These are phyloP conservation scores for Clathrus columnatus DNA, from an alignment of 768 basidiomycete species.

Conservation along the genomic window DNA sequence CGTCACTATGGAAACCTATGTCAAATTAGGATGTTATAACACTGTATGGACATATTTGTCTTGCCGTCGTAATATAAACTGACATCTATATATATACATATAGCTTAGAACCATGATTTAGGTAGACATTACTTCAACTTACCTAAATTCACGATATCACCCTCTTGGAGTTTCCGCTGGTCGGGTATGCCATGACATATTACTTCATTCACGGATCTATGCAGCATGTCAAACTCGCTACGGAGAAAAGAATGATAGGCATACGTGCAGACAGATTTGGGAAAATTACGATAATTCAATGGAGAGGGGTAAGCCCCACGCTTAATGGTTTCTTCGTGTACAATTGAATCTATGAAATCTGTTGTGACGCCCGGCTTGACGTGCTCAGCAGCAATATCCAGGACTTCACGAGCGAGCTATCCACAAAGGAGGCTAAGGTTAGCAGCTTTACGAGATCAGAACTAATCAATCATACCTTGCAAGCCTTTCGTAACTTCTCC, in stretches of 20 bases:
- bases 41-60: neutral
- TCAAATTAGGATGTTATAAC: neutral
- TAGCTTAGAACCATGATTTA: neutral
- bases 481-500: slow-evolving; percentile 81
- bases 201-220: slow-evolving; percentile 84
- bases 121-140: slow-evolving; percentile 16
- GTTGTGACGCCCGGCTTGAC: slow-evolving; percentile 91
- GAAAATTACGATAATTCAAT: slow-evolving; percentile 82
- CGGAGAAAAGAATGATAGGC: slow-evolving; percentile 19
- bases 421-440: slow-evolving; percentile 2
- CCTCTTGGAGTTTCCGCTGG: slow-evolving; percentile 71
- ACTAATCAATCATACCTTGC: slow-evolving; percentile 51
- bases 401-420: slow-evolving; percentile 84
- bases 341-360: slow-evolving; percentile 88
- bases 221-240: neutral
- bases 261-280: slow-evolving; percentile 95
- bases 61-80: slow-evolving; percentile 70
- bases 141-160: slow-evolving; percentile 96
- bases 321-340: slow-evolving; percentile 86
- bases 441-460: neutral
- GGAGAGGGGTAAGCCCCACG: slow-evolving; percentile 91
- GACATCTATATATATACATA: slow-evolving; percentile 45
- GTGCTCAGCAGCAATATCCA: slow-evolving; percentile 82
- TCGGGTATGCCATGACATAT: slow-evolving; percentile 98
- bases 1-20: slow-evolving; percentile 82